Percentiles rank a stretch among this genome's conserved stretches.
phyloP scores from a whole-genome alignment of 495 filamentous ascomycete genomes.

The Haplographium delicatum region DNA sequence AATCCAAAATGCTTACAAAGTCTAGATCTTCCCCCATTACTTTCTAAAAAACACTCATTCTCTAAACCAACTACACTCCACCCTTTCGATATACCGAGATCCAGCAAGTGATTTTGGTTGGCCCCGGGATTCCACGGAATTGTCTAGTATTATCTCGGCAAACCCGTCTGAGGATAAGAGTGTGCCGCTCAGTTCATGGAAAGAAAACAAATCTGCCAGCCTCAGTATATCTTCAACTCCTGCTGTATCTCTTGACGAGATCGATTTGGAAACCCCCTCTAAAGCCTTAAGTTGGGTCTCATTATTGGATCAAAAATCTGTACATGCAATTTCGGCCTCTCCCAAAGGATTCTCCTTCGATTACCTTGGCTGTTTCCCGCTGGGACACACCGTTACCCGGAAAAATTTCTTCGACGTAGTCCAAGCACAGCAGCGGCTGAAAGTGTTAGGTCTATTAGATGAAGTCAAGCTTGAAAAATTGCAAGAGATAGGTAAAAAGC shows the following conservation, averaged over 20 bases:
- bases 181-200: too few species aligned
- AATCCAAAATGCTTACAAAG: background rate
- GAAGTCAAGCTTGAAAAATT: conserved; percentile 34
- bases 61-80: background rate
- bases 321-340: conserved; percentile 26
- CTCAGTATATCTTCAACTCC: too few species aligned
- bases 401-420: conserved; percentile 45
- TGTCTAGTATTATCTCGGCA: background rate
- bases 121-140: background rate
- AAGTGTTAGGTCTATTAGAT: conserved; percentile 41
- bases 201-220: too few species aligned
- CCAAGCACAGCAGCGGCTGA: conserved; percentile 44
- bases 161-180: background rate
- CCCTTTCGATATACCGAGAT: background rate
- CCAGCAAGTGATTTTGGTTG: background rate
- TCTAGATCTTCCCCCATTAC: conserved; percentile 4
- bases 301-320: too few species aligned
- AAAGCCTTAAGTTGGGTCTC: too few species aligned
- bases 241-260: too few species aligned
- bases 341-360: conserved; percentile 40
- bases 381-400: conserved; percentile 43
- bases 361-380: conserved; percentile 50
- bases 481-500: background rate
- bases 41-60: background rate
- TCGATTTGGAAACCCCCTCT: too few species aligned